These are phyloP conservation scores for Favolaschia claudopus DNA, from an alignment of 768 basidiomycete species.

Conservation along the genomic window DNA sequence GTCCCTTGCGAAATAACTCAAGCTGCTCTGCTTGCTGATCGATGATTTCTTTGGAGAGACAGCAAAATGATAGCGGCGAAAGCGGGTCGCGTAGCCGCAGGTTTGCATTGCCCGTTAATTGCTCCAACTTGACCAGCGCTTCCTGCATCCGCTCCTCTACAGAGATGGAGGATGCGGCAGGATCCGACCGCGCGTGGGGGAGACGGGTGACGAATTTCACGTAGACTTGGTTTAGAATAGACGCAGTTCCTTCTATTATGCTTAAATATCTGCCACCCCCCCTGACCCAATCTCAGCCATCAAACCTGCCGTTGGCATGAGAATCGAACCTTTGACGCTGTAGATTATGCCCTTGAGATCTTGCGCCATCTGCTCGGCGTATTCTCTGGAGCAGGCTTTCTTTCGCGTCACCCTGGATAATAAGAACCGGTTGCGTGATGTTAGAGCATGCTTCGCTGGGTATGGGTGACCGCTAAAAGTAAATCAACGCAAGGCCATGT, in stretches of 20 bases:
- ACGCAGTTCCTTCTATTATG: conserved; percentile 61
- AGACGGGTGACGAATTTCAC: conserved; percentile 66
- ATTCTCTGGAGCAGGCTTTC: conserved; percentile 58
- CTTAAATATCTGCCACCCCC: conserved; percentile 63
- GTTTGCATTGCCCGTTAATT: conserved; percentile 52
- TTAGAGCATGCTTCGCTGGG: conserved; percentile 52
- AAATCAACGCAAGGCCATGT: neutral
- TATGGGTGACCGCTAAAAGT: conserved; percentile 62
- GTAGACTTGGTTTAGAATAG: conserved; percentile 70
- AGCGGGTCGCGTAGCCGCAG: conserved; percentile 59
- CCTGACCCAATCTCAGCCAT: conserved; percentile 37
- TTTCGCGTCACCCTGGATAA: conserved; percentile 76
- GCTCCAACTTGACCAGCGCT: conserved; percentile 62
- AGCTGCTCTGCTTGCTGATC: conserved; percentile 60
- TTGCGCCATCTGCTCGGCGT: conserved; percentile 64
- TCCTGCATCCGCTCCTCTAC: conserved; percentile 57
- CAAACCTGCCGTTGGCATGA: neutral
- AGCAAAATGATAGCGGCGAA: conserved; percentile 75
- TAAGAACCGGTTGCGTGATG: conserved; percentile 69
- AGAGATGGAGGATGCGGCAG: conserved; percentile 42
- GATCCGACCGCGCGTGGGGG: conserved; percentile 57
- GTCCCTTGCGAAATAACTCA: conserved; percentile 52
- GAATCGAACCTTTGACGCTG: conserved; percentile 62
- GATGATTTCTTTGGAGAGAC: conserved; percentile 59
- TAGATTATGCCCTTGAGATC: conserved; percentile 62